These are phyloP conservation scores for Daldinia childiae DNA, from an alignment of 495 filamentous ascomycete species.

Conservation along the genomic window DNA sequence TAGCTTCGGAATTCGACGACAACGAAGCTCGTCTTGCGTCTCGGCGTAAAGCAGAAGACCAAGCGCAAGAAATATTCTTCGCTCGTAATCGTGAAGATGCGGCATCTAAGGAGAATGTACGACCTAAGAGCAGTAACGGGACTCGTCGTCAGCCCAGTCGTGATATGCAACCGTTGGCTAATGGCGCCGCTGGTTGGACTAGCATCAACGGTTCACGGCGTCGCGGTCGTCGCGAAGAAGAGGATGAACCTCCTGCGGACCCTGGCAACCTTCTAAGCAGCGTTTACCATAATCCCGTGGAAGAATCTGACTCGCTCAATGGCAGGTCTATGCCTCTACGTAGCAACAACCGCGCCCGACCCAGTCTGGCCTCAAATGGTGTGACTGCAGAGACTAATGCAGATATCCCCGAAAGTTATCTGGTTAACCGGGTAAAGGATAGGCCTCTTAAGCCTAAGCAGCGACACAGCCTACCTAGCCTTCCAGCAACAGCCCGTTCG, in stretches of 20 bases:
- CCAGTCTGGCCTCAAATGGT: slow-evolving; percentile 15
- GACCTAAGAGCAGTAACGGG: slow-evolving; percentile 29
- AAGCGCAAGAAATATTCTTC: slow-evolving; percentile 29
- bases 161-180: slow-evolving; percentile 24
- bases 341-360: slow-evolving; percentile 27
- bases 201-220: slow-evolving; percentile 44
- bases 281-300: slow-evolving; percentile 47
- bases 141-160: slow-evolving; percentile 23
- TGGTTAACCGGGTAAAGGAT: slow-evolving; percentile 14
- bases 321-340: slow-evolving; percentile 39
- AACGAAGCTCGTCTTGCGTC: background rate
- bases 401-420: slow-evolving; percentile 3
- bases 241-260: slow-evolving; percentile 41
- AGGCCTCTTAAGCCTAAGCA: slow-evolving; percentile 37
- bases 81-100: slow-evolving; percentile 24
- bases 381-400: slow-evolving; percentile 16
- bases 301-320: slow-evolving; percentile 30
- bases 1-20: slow-evolving; percentile 35
- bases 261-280: slow-evolving; percentile 45
- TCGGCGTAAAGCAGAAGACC: slow-evolving; percentile 38
- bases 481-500: slow-evolving; percentile 25
- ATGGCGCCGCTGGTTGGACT: slow-evolving; percentile 36
- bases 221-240: slow-evolving; percentile 40
- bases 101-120: slow-evolving; percentile 21
- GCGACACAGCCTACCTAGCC: slow-evolving; percentile 41